These are phyloP conservation scores for Thymus quinquecostatus DNA, from an alignment of 257 asterid genomes.

Conservation along the genomic window DNA sequence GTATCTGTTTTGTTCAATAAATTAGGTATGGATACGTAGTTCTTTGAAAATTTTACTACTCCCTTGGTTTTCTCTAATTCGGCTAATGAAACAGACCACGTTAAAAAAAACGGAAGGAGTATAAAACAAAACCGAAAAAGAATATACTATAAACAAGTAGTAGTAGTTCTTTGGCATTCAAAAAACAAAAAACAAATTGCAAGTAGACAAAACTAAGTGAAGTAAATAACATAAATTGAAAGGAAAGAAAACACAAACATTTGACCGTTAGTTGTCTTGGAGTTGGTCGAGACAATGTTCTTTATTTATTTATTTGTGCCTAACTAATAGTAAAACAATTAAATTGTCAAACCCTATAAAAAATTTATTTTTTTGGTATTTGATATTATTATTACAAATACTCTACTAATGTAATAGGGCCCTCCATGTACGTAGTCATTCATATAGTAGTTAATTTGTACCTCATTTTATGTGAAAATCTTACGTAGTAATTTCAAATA, in stretches of 20 bases:
- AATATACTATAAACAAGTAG: background rate
- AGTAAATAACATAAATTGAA: background rate
- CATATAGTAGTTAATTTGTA: background rate
- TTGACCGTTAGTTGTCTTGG: constrained; percentile 33
- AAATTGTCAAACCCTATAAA: constrained; percentile 8
- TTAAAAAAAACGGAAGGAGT: no score
- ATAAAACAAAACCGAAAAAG: background rate
- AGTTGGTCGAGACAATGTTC: constrained; percentile 3
- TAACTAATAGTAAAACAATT: background rate
- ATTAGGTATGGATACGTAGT: no score
- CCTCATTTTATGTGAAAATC: background rate
- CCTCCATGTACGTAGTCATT: background rate
- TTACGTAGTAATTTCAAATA: background rate
- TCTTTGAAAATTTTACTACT: background rate
- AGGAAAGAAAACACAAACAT: background rate
- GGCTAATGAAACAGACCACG: no score
- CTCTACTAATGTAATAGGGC: background rate
- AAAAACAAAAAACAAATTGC: background rate
- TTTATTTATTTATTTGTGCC: background rate
- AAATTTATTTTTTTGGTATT: background rate
- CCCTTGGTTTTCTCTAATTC: no score
- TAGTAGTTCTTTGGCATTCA: background rate
- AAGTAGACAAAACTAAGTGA: background rate
- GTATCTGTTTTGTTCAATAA: no score
- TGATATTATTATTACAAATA: background rate